phyloP scores from a whole-genome alignment of 2,329 filamentous ascomycete genomes.

The Neobulgaria alba region DNA sequence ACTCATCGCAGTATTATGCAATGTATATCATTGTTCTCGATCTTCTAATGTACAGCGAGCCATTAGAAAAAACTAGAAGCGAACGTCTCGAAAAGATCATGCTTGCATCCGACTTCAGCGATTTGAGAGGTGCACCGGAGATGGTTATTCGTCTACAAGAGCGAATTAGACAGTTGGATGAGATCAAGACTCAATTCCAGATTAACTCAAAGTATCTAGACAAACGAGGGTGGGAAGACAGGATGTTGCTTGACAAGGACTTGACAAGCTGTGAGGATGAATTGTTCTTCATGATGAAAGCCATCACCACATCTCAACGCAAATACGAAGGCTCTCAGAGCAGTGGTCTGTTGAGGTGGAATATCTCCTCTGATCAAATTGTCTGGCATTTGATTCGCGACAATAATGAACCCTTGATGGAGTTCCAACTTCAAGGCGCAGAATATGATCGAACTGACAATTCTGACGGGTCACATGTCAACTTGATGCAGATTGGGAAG shows the following conservation, averaged over 20 bases:
- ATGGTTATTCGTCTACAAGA: slow-evolving; percentile 89
- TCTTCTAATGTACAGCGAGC: slow-evolving; percentile 90
- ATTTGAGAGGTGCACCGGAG: slow-evolving; percentile 84
- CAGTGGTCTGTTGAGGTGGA: slow-evolving; percentile 80
- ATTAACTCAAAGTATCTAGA: slow-evolving; percentile 83
- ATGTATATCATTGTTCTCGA: slow-evolving; percentile 98
- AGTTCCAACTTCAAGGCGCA: slow-evolving; percentile 85
- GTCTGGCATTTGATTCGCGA: slow-evolving; percentile 95
- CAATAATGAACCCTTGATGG: slow-evolving; percentile 77
- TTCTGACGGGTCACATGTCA: slow-evolving; percentile 92
- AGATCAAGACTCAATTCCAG: slow-evolving; percentile 95
- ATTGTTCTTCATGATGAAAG: slow-evolving; percentile 99
- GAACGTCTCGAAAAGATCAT: slow-evolving; percentile 98
- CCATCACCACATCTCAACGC: slow-evolving; percentile 91
- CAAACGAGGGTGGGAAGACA: slow-evolving; percentile 83
- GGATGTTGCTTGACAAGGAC: slow-evolving; percentile 81
- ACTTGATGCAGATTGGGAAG: slow-evolving; percentile 79
- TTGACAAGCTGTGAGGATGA: slow-evolving; percentile 88
- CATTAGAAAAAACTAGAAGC: slow-evolving; percentile 90
- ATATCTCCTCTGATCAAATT: slow-evolving; percentile 87
- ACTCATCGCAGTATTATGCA: slow-evolving; percentile 94
- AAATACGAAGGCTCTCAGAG: slow-evolving; percentile 70
- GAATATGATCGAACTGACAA: slow-evolving; percentile 95
- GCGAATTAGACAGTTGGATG: slow-evolving; percentile 84
- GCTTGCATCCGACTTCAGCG: slow-evolving; percentile 96